A percentile compares a stretch with the other conserved stretches of the same genome.
Conservation (phyloP, 345 rosid genomes). For the Rhodamnia rubescens region DNA sequence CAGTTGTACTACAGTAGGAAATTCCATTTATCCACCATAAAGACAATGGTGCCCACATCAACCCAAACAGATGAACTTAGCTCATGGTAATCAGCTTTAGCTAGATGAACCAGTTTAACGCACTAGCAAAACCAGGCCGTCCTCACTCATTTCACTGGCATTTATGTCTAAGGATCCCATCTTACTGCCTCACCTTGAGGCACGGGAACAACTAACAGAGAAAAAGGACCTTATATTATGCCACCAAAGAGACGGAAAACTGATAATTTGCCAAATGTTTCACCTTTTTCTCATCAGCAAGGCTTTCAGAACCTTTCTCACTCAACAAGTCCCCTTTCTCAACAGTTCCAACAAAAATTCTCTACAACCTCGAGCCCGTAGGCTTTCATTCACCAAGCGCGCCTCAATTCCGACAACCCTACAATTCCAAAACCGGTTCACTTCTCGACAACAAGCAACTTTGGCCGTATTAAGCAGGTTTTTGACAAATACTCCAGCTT, state of each 20-base stretch:
- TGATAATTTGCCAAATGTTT: not conserved
- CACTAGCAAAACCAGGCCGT: not conserved
- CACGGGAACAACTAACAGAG: not conserved
- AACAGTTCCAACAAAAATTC: not conserved
- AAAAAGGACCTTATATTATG: not conserved
- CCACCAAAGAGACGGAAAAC: not conserved
- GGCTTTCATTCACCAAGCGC: not conserved
- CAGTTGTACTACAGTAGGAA: not conserved
- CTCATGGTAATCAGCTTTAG: not conserved
- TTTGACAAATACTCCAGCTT: not conserved
- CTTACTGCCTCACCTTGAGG: not conserved
- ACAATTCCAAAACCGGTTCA: not conserved
- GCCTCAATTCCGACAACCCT: not conserved
- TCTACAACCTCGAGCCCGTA: not conserved
- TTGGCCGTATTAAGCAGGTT: not conserved
- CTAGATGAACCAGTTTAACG: not conserved
- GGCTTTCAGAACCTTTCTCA: not conserved
- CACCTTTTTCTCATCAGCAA: not conserved
- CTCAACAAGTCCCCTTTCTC: not conserved
- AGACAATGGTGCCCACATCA: not conserved
- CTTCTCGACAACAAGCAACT: not conserved
- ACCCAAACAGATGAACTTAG: not conserved
- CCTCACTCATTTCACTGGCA: not conserved
- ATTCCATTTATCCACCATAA: not conserved
- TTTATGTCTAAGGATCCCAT: not conserved